phyloP scores from a whole-genome alignment of 2,329 filamentous ascomycete genomes.

The Cytospora paraplurivora region DNA sequence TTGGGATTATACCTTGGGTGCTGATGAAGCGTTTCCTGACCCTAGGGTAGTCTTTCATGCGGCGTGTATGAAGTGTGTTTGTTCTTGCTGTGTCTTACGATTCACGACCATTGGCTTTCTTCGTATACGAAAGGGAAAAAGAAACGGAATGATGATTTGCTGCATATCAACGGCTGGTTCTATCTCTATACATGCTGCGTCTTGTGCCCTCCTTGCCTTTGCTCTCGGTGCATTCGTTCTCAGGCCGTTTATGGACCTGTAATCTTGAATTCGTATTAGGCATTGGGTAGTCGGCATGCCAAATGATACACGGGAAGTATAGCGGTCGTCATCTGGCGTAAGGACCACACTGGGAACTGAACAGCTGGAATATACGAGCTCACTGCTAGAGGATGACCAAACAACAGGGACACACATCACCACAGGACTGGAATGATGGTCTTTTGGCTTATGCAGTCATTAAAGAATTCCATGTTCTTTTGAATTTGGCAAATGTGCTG shows the following conservation, averaged over 20 bases:
- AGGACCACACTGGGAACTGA: background rate
- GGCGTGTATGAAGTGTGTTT: background rate
- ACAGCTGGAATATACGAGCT: background rate
- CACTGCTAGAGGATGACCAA: background rate
- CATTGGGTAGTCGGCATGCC: too few relatives aligned
- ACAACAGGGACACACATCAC: constrained; percentile 2
- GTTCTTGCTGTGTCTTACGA: background rate
- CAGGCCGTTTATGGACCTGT: too few relatives aligned
- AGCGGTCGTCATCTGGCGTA: background rate
- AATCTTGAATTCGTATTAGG: too few relatives aligned
- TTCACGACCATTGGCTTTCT: too few relatives aligned
- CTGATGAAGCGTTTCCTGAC: constrained; percentile 22
- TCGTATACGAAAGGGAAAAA: too few relatives aligned
- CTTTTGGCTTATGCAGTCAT: constrained; percentile 16
- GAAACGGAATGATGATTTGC: too few relatives aligned
- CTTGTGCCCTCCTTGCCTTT: too few relatives aligned
- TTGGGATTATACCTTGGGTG: constrained; percentile 38
- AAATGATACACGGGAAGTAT: background rate
- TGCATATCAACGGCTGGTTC: too few relatives aligned
- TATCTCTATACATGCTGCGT: too few relatives aligned
- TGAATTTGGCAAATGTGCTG: constrained; percentile 29
- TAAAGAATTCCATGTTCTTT: constrained; percentile 28
- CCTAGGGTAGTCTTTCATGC: background rate
- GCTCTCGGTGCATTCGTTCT: too few relatives aligned
- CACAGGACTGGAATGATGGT: constrained; percentile 10